Base-by-base conservation (phyloP, 2,329 filamentous ascomycete species). In the Cladosporium oxysporum region DNA sequence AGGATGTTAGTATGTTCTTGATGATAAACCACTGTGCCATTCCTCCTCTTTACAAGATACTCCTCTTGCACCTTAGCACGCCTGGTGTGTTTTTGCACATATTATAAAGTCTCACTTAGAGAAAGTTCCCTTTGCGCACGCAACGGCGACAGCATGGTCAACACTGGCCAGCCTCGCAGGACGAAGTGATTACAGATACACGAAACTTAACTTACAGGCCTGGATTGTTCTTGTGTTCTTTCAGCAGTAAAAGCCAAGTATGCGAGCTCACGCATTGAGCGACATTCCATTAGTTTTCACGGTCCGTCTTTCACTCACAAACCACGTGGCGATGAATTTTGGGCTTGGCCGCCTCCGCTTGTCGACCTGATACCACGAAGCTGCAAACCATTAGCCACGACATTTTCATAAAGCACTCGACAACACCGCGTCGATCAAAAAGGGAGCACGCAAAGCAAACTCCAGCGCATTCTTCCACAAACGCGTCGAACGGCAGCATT, bases 101-200 rank as follows among this genome's bases (percentile, higher is more conserved):
- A 35, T 35, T 35, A 35, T 35, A 35, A 14, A 35, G 33, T 35
- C 33, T 35, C 33, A 14, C 33, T 3, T 35, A 33, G 11, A 35
- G 33, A 10, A 35, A 14, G 33, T 35, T 35, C 33, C 31, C 49
- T 31, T 55, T 66, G 33, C 31, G 41, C 64, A 12, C 33, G 57
- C 57, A 59, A 57, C 57, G 61, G 29, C 65, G 50, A 60, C 64
- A 31, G 49, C 33, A 50, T 50, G 44, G 26, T 29, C 33, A 35
- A 35, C 18, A n/a, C 18, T 18, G 37, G 18, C 18, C 41, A 47
- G 41, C n/a, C 41, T 21, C n/a, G 8, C n/a, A 21, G 8, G 41
- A 12, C 21, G n/a, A 47, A 47, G n/a, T 23, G n/a, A 47, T 23
- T 11, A 47, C 18, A 47, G n/a, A 47, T 1, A 44, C 41, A 23